Conservation (phyloP, 257 asterid species). For the Solanum habrochaites region DNA sequence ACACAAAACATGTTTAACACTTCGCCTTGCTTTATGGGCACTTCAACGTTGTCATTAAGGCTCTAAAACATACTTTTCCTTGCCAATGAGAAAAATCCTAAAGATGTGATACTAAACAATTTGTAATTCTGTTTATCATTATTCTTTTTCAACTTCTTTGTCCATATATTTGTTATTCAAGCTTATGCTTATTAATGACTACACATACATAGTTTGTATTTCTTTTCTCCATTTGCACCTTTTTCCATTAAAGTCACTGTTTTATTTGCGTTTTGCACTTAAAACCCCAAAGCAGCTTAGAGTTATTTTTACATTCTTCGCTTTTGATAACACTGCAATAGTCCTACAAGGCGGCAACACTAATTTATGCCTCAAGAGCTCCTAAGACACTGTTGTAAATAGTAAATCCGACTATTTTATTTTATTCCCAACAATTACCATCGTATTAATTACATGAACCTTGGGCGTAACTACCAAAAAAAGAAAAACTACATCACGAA, state of each 20-base stretch:
- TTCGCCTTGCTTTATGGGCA: neutral
- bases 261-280: neutral
- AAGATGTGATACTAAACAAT: neutral
- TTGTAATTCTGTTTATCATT: neutral
- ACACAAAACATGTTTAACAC: neutral
- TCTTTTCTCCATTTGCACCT: neutral
- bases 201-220: neutral
- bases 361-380: neutral
- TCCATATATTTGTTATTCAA: neutral
- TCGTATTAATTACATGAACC: neutral
- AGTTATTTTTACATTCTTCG: neutral
- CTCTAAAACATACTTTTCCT: neutral
- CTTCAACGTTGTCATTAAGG: neutral
- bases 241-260: neutral
- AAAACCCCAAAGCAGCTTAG: neutral
- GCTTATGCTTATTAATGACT: neutral
- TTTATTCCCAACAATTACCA: neutral
- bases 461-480: neutral
- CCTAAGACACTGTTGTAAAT: neutral
- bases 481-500: neutral
- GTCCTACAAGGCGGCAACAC: neutral
- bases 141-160: neutral
- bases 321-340: neutral
- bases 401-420: neutral
- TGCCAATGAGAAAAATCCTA: neutral